phyloP scores from a whole-genome alignment of 345 rosid genomes.

The Boechera retrofracta region DNA sequence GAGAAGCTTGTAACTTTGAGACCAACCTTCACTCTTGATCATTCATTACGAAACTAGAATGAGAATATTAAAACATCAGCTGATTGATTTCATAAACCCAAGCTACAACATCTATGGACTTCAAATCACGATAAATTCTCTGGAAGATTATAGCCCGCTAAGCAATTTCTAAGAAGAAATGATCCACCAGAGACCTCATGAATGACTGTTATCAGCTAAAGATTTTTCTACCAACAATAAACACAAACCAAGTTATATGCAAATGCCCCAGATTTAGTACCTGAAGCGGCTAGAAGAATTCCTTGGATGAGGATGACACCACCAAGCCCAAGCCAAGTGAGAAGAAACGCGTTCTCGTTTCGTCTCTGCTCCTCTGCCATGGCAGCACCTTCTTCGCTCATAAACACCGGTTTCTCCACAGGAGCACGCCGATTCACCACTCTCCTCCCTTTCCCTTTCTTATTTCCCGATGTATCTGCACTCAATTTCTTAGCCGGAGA shows the following conservation, averaged over 20 bases:
- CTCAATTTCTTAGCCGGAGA: slow-evolving; percentile 47
- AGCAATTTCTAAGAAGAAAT: no score
- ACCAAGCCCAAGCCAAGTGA: slow-evolving; percentile 88
- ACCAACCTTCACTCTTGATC: slow-evolving; percentile 9
- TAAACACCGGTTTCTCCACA: slow-evolving; percentile 63
- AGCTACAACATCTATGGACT: neutral
- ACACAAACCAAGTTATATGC: neutral
- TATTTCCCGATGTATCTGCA: slow-evolving; percentile 21
- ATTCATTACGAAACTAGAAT: neutral
- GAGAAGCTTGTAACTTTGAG: slow-evolving; percentile 1
- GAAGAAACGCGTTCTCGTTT: slow-evolving; percentile 88
- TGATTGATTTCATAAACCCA: neutral
- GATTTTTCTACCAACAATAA: neutral
- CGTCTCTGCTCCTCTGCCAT: slow-evolving; percentile 61
- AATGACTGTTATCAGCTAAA: slow-evolving; percentile 1
- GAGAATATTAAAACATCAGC: neutral
- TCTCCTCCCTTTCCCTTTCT: slow-evolving; percentile 54
- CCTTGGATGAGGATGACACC: slow-evolving; percentile 72
- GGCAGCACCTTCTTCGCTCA: slow-evolving; percentile 59
- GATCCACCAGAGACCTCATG: neutral
- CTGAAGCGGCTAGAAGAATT: slow-evolving; percentile 77
- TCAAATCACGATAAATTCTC: neutral
- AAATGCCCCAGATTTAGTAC: slow-evolving; percentile 38
- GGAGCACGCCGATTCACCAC: slow-evolving; percentile 70
- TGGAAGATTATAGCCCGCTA: neutral